Conservation (phyloP, 2,329 filamentous ascomycete species). For the Pestalotiopsis sp. region DNA sequence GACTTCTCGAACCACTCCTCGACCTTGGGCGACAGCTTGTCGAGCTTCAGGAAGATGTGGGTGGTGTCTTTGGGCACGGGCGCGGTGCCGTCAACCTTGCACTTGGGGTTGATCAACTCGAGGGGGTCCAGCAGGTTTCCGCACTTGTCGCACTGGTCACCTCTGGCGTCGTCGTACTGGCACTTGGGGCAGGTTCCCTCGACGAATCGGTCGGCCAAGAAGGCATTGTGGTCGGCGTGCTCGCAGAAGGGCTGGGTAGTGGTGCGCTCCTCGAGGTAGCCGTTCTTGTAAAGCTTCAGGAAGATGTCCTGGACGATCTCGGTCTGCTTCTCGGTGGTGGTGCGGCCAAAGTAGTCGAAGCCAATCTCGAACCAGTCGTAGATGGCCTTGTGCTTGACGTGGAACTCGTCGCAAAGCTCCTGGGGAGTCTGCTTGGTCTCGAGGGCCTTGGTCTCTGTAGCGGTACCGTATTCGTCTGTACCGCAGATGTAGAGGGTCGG, state of each 20-base stretch:
- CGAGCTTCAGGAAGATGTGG: conserved; percentile 86
- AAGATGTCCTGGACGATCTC: conserved; percentile 94
- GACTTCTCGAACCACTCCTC: conserved; percentile 77
- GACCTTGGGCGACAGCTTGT: conserved; percentile 78
- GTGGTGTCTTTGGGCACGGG: conserved; percentile 83
- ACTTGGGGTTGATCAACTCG: conserved; percentile 77
- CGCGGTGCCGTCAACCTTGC: conserved; percentile 85
- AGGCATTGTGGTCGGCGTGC: conserved; percentile 61
- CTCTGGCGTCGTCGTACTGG: conserved; percentile 65
- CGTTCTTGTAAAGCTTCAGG: conserved; percentile 82
- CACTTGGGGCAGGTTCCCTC: conserved; percentile 80
- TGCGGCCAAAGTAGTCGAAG: conserved; percentile 94
- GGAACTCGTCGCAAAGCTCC: conserved; percentile 90
- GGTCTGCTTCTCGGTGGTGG: conserved; percentile 85
- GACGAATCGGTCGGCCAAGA: conserved; percentile 85
- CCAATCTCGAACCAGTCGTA: conserved; percentile 93
- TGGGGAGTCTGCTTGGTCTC: conserved; percentile 78
- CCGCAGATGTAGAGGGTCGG: conserved; percentile 87
- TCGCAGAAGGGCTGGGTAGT: conserved; percentile 92
- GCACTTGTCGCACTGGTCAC: conserved; percentile 36
- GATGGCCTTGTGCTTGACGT: conserved; percentile 77
- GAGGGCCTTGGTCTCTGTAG: conserved; percentile 92
- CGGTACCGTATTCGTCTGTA: conserved; percentile 93
- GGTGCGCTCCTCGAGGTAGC: conserved; percentile 82
- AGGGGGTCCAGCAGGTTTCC: conserved; percentile 38